Evolutionary conservation across 306 rosid genomes (phyloP), one percentile per base, ranked within the genome.

Genomic region (Prunus fruticosa): DNA sequence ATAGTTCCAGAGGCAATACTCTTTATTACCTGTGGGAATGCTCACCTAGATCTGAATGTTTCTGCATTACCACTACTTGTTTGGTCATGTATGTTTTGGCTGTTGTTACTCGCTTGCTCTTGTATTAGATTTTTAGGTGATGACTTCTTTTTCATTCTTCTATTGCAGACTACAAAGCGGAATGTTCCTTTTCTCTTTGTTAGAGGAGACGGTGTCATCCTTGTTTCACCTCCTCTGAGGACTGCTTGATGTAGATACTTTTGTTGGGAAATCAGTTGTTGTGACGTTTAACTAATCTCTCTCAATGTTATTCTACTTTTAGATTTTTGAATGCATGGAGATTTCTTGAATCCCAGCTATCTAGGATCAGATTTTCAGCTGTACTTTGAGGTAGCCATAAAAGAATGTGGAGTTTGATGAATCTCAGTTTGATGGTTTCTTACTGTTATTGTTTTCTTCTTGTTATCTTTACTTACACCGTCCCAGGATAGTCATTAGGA

Each of bases 151-250:
- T 79, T 71, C 64, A 65, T 72, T 72, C 52, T 69, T 49, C 70
- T 30, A 56, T 87, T 81, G 65, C 97, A 96, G 99, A 89, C 99
- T 66, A 92, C 98, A 27, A 89, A 60, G 90, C 85, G 99, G 28
- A 92, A 88, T 0, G 93, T 96, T 72, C 99, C 99, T 6, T 96
- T 91, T 86, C 96, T 96, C 67, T 96, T 96, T 81, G 98, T 96
- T 14, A 91, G 99, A 87, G 99, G 99, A 69, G 98, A 96, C 71
- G 99, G 99, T 45, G 99, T 96, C 73, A 96, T 96, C 78, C 89
- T 96, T 77, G 99, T 96, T 79, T 96, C 99, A 13, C 99, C 99
- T 1, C 99, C 99, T 47, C 81, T 96, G 69, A 91, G 99, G 87
- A 96, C 98, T n/a, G 96, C 93, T 71, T 92, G 87, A 87, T 66